Base-by-base conservation (phyloP, 2,329 filamentous ascomycete genomes). In the Neobulgaria alba region DNA sequence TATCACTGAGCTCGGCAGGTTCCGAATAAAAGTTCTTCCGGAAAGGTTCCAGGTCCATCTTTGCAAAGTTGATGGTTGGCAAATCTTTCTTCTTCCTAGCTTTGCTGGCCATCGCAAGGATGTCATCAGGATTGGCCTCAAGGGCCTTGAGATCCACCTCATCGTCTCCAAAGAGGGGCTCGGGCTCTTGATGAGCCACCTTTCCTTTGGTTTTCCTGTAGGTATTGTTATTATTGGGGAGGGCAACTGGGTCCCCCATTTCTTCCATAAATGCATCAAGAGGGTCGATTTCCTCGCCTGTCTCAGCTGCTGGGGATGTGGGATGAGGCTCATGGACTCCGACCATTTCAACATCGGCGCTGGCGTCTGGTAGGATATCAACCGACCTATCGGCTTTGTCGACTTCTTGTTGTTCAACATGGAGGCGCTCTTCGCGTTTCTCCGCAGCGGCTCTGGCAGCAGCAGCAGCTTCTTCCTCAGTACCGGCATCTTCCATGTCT, bases 11-110 rank as follows among this genome's bases (percentile, higher is more conserved):
- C 61, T 98, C 89, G 15, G 78, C 72, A 8, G 92, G 89, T 59
- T 96, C 89, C 8, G 84, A 81, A 72, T 95, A 98, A 63, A 98
- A 98, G 60, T 87, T 82, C 67, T 95, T 95, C 47, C 90, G 77
- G 60, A 98, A 88, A 3, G 83, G 76, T 53, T 89, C 77, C 54
- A 96, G 81, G 41, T 89, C 77, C 49, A 93, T 67, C 64, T 95
- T 96, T 54, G 70, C 74, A 62, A 96, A 94, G 63, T 98, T 82
- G 40, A 94, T 74, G 0, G 71, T 72, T 1, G 89, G 88, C n/a
- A 96, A 80, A 45, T 96, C 92, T 64, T 95, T 95, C 71, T 95
- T 95, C 68, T 95, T 95, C 57, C 72, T 73, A 69, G 47, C 47
- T 43, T 75, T 76, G 41, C 63, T 72, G 32, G 72, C 70, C 59